Evolutionary conservation across 2,329 filamentous ascomycete genomes (phyloP).

Genomic region (Akanthomyces muscarius): DNA sequence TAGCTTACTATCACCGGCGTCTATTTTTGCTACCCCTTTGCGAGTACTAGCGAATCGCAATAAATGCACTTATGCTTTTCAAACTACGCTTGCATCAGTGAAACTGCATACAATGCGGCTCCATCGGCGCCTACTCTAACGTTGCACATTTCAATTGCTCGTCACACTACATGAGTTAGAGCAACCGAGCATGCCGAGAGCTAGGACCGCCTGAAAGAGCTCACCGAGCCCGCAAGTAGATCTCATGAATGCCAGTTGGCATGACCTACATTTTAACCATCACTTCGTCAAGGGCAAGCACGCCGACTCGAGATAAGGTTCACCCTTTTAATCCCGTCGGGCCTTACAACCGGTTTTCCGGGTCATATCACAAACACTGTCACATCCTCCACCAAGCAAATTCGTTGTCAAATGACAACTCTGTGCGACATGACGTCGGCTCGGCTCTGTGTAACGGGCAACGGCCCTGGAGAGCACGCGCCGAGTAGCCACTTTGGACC

Average conservation of each 20-base stretch:
- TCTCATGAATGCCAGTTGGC: neutral
- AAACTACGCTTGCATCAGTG: neutral
- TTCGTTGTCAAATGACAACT: neutral
- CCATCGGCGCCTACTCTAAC: neutral
- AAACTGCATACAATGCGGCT: neutral
- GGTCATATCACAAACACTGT: neutral
- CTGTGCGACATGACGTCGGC: neutral
- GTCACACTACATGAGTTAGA: neutral
- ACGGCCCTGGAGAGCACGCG: neutral
- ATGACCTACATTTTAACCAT: neutral
- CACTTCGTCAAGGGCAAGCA: neutral
- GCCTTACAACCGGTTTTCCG: neutral
- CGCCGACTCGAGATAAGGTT: neutral
- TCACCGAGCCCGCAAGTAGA: neutral
- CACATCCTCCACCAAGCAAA: neutral
- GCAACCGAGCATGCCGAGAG: neutral
- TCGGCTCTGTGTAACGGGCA: neutral
- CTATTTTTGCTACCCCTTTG: too few relatives aligned
- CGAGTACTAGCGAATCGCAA: neutral
- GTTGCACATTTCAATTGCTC: neutral
- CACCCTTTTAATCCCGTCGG: constrained; percentile 7
- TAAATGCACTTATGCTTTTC: neutral
- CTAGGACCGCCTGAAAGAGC: neutral
- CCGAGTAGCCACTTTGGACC: neutral
- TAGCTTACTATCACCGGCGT: too few relatives aligned